A percentile compares a stretch with the other conserved stretches of the same genome.
Evolutionary conservation across 2,329 filamentous ascomycete genomes (phyloP).

Genomic region (Colletotrichum falcatum): DNA sequence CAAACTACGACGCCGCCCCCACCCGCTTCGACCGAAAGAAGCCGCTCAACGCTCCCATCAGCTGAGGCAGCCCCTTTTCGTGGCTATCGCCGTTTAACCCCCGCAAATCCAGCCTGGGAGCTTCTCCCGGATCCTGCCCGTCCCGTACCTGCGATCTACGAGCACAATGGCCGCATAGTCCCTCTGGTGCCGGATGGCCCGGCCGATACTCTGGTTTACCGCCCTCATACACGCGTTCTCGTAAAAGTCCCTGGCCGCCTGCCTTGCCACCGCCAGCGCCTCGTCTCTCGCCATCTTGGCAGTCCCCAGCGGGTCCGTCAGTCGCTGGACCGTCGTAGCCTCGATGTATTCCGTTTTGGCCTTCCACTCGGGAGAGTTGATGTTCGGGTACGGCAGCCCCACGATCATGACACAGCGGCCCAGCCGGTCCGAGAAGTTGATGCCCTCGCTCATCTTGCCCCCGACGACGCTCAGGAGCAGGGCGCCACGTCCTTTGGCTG

Average conservation of each 20-base stretch:
- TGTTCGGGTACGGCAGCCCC: slow-evolving; percentile 92
- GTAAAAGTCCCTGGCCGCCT: slow-evolving; percentile 81
- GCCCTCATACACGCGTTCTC: slow-evolving; percentile 97
- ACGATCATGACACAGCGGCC: slow-evolving; percentile 93
- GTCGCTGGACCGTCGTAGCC: slow-evolving; percentile 59
- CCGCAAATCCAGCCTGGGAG: slow-evolving; percentile 89
- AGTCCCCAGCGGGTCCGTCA: slow-evolving; percentile 47
- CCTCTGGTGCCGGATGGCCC: slow-evolving; percentile 86
- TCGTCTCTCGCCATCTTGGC: slow-evolving; percentile 43
- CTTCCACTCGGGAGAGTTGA: slow-evolving; percentile 90
- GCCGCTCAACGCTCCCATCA: slow-evolving; percentile 68
- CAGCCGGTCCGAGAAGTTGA: slow-evolving; percentile 94
- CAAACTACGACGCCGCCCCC: slow-evolving; percentile 44
- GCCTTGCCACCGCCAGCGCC: slow-evolving; percentile 58
- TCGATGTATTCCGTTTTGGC: slow-evolving; percentile 91
- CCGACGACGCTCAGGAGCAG: slow-evolving; percentile 91
- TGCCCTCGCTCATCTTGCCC: slow-evolving; percentile 95
- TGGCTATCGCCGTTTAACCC: slow-evolving; percentile 68
- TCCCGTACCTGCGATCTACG: slow-evolving; percentile 83
- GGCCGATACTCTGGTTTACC: slow-evolving; percentile 95
- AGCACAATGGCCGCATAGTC: slow-evolving; percentile 95
- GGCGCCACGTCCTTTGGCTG: slow-evolving; percentile 67
- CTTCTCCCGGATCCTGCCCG: slow-evolving; percentile 78
- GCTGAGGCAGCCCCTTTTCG: slow-evolving; percentile 63
- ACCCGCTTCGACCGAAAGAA: slow-evolving; percentile 69